Base-by-base conservation (phyloP, 2,329 filamentous ascomycete species). In the Fonsecaea pedrosoi region DNA sequence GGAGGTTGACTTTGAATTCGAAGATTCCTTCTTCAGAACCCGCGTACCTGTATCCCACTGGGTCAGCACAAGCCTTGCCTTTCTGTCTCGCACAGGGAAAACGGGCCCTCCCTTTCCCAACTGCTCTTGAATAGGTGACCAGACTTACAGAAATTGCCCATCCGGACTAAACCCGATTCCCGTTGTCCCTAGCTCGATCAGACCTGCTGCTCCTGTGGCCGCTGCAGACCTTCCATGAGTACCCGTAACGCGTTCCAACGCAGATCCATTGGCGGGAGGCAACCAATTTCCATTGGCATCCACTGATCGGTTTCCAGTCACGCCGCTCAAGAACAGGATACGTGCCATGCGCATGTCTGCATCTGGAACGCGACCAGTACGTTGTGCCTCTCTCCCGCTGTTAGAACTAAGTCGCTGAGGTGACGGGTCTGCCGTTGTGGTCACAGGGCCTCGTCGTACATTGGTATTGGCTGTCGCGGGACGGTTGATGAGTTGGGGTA, bases 21-120 rank as follows among this genome's bases (percentile, higher is more conserved):
- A 82, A 82, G 32, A 83, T 82, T 18, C 82, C 82, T 67, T 81
- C 77, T 55, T 82, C 76, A 5, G 81, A 82, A n/a, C 78, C 82
- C 67, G 82, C 77, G 66, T 81, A 83, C 69, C 82, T 83, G 67
- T 30, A 57, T 71, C 61, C 72, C 45, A 70, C 64, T 7, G 64
- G 21, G 34, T 63, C 42, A 58, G 35, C 18, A 38, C 60, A 53
- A 12, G 12, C 57, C 8, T 12, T 45, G 15, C 32, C 32, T 38
- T 37, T 9, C 34, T 3, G 30, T 38, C 42, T 45, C 25, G 25
- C 25, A 25, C 25, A 25, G 25, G 25, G 25, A 1, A 25, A 25
- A 30, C n/a, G 35, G 21, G 18, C 13, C 13, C 13, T 18, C 10
- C 2, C 10, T 18, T 25, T 25, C 25, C 25, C 25, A 25, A 25